A percentile compares a stretch with the other conserved stretches of the same genome.
These are phyloP conservation scores for Fusarium sp. DNA, from an alignment of 2,329 filamentous ascomycete genomes.

Conservation along the genomic window DNA sequence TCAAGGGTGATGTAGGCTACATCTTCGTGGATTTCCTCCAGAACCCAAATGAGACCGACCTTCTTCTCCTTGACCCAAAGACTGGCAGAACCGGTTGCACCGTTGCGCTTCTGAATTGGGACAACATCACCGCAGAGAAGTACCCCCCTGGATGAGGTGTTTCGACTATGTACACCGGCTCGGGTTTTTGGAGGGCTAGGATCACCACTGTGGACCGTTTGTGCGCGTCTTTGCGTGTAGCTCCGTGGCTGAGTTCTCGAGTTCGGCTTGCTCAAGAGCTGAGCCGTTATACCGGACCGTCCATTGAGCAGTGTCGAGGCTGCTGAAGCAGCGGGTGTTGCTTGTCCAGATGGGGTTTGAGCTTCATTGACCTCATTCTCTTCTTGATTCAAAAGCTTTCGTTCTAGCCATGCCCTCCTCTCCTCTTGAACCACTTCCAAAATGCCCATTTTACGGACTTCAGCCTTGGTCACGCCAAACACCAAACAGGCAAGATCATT, in stretches of 20 bases:
- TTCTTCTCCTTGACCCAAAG: conserved; percentile 99
- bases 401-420: conserved; percentile 86
- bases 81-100: conserved; percentile 88
- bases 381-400: conserved; percentile 72
- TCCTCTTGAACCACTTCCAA: conserved; percentile 94
- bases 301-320: conserved; percentile 71
- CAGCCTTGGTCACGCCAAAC: conserved; percentile 98
- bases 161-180: conserved; percentile 68
- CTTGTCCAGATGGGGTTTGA: conserved; percentile 48
- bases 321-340: conserved; percentile 52
- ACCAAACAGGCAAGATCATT: conserved; percentile 96
- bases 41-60: conserved; percentile 92
- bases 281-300: conserved; percentile 80
- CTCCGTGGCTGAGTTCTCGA: conserved; percentile 65
- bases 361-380: conserved; percentile 47
- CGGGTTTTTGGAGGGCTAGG: conserved; percentile 64
- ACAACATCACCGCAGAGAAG: conserved; percentile 97
- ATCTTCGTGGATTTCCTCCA: conserved; percentile 97
- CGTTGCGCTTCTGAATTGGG: conserved; percentile 95
- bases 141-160: conserved; percentile 84
- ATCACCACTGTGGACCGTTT: conserved; percentile 69
- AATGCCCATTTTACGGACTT: conserved; percentile 94
- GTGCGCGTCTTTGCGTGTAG: conserved; percentile 65
- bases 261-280: conserved; percentile 83
- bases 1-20: conserved; percentile 80